Conservation (phyloP, 2,329 filamentous ascomycete species). For the Dissoconium aciculare region DNA sequence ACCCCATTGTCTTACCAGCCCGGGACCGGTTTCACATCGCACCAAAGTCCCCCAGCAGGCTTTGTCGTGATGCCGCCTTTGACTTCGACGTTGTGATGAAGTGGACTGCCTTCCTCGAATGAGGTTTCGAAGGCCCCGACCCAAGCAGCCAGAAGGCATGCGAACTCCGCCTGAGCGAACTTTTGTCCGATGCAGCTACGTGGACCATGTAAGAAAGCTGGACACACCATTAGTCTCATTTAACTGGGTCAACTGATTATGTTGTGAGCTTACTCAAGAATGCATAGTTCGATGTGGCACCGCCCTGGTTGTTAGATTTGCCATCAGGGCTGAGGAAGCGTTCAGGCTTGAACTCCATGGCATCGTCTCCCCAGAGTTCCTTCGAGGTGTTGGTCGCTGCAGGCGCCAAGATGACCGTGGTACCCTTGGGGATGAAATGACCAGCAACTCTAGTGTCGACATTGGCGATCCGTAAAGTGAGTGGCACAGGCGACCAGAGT, state of each 20-base stretch:
- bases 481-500: conserved; percentile 53
- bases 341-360: conserved; percentile 61
- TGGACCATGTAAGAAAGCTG: conserved; percentile 67
- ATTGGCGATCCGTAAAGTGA: conserved; percentile 52
- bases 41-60: conserved; percentile 56
- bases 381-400: conserved; percentile 55
- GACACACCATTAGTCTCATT: not conserved
- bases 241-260: not conserved
- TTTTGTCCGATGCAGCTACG: conserved; percentile 69
- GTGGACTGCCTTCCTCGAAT: conserved; percentile 39
- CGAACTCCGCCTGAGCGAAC: conserved; percentile 75
- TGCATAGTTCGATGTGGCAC: conserved; percentile 60
- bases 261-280: conserved; percentile 39
- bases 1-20: conserved; percentile 47
- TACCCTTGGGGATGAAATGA: conserved; percentile 53
- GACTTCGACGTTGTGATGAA: conserved; percentile 44
- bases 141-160: conserved; percentile 62
- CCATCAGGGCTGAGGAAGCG: conserved; percentile 48
- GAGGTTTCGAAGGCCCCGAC: conserved; percentile 60
- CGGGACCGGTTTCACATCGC: conserved; percentile 51
- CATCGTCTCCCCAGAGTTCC: conserved; percentile 62
- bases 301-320: conserved; percentile 48
- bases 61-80: conserved; percentile 56
- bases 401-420: conserved; percentile 48
- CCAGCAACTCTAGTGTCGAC: conserved; percentile 51